Evolutionary conservation across 148 eudicot genomes (phyloP).

Genomic region (Rhododendron ovatum): DNA sequence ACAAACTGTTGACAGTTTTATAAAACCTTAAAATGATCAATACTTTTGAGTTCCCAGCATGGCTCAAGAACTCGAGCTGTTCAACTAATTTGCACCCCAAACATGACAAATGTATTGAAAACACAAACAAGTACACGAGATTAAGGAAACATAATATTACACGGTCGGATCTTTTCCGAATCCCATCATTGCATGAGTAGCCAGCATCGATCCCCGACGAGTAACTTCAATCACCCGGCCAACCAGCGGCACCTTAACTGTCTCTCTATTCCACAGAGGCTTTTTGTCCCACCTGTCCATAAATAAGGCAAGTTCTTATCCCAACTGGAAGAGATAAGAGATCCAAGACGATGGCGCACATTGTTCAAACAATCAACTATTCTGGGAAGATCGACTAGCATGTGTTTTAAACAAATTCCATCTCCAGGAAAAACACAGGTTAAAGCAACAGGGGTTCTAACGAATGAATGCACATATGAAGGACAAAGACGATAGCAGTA

Average conservation of each 20-base stretch:
- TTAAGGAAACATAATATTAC: constrained; percentile 4
- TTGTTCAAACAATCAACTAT: not conserved
- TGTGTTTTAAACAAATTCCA: not conserved
- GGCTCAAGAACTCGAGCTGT: not conserved
- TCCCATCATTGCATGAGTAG: constrained; percentile 74
- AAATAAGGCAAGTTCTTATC: not conserved
- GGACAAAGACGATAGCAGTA: not conserved
- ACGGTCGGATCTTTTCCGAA: constrained; percentile 69
- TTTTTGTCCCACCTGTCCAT: constrained; percentile 78
- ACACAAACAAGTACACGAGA: not conserved
- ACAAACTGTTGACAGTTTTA: not conserved
- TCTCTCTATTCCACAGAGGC: constrained; percentile 58
- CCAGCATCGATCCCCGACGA: constrained; percentile 70
- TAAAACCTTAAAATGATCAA: not conserved
- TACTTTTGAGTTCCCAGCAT: not conserved
- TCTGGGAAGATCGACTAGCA: not conserved
- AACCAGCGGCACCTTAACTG: constrained; percentile 40
- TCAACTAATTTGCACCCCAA: not conserved
- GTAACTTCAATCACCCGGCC: constrained; percentile 49
- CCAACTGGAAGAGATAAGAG: not conserved
- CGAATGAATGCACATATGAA: not conserved
- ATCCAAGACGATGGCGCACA: not conserved
- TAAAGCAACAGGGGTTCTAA: not conserved
- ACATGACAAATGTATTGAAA: not conserved
- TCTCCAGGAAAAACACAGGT: not conserved